Evolutionary conservation across 495 filamentous ascomycete species (phyloP).

Genomic region (Talaromyces ruber): DNA sequence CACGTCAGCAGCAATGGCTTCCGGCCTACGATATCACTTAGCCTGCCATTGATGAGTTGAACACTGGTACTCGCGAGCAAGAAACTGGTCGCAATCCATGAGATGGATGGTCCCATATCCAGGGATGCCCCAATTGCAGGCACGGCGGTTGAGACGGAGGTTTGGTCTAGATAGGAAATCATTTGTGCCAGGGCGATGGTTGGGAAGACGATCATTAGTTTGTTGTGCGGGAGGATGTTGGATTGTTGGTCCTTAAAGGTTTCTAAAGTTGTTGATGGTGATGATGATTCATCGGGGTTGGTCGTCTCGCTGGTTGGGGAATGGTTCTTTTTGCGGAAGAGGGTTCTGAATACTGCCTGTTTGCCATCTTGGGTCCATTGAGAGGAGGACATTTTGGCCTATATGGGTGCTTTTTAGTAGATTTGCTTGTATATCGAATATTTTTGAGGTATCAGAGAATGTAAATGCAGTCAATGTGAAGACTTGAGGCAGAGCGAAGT

Average conservation of each 20-base stretch:
- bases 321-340: background rate
- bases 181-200: conserved; percentile 18
- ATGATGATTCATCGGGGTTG: background rate
- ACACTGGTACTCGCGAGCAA: conserved; percentile 21
- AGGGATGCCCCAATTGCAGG: conserved; percentile 24
- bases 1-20: conserved; percentile 15
- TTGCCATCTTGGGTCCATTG: background rate
- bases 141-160: conserved; percentile 18
- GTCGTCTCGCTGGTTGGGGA: background rate
- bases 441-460: background rate
- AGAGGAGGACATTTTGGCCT: background rate
- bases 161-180: conserved; percentile 24
- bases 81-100: conserved; percentile 24
- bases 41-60: conserved; percentile 23
- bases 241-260: background rate
- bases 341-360: background rate
- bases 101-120: conserved; percentile 15
- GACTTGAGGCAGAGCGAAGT: background rate
- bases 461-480: background rate
- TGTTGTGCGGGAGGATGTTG: conserved; percentile 8
- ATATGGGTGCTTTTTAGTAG: background rate
- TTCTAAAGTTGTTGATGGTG: background rate
- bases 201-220: conserved; percentile 18
- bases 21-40: conserved; percentile 29
- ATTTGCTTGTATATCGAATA: background rate